Evolutionary conservation across 2,329 filamentous ascomycete genomes (phyloP).

Genomic region (Ilyonectria sp.): DNA sequence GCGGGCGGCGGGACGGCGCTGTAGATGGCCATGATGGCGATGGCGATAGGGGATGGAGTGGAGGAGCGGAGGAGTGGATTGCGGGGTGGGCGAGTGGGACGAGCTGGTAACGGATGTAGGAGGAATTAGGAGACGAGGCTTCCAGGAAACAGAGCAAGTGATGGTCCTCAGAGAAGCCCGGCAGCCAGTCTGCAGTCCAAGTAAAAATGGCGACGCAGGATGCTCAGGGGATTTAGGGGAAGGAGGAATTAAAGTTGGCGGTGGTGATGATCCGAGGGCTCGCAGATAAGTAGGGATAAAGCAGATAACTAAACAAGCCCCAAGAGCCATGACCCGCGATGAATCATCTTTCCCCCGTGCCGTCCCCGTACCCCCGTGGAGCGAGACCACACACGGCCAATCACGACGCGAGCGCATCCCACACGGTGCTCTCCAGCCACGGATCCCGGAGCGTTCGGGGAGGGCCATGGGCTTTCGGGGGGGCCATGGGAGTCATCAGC

Average conservation of each 20-base stretch:
- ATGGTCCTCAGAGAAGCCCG: not conserved
- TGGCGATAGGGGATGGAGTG: not conserved
- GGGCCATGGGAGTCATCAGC: slow-evolving; percentile 4
- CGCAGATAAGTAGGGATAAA: slow-evolving; percentile 19
- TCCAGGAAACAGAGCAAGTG: not conserved
- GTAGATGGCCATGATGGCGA: slow-evolving; percentile 65
- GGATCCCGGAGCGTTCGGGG: slow-evolving; percentile 1
- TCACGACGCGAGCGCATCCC: slow-evolving; percentile 51
- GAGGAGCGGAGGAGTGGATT: slow-evolving; percentile 17
- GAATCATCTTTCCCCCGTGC: slow-evolving; percentile 39
- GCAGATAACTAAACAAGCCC: slow-evolving; percentile 7
- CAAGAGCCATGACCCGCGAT: slow-evolving; percentile 36
- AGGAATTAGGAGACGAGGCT: not conserved
- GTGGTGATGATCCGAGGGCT: slow-evolving; percentile 27
- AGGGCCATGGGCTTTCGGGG: not conserved
- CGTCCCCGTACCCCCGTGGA: slow-evolving; percentile 2
- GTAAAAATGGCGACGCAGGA: not conserved
- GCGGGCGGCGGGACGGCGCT: slow-evolving; percentile 67
- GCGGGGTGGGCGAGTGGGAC: slow-evolving; percentile 15
- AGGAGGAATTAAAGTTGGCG: slow-evolving; percentile 19
- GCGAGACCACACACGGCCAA: slow-evolving; percentile 43
- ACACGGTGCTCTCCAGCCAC: slow-evolving; percentile 44
- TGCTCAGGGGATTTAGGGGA: slow-evolving; percentile 8
- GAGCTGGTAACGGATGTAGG: slow-evolving; percentile 15
- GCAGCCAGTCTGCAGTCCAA: not conserved